Evolutionary conservation across 768 basidiomycete species (phyloP).

Genomic region (Coprinopsis cinerea): DNA sequence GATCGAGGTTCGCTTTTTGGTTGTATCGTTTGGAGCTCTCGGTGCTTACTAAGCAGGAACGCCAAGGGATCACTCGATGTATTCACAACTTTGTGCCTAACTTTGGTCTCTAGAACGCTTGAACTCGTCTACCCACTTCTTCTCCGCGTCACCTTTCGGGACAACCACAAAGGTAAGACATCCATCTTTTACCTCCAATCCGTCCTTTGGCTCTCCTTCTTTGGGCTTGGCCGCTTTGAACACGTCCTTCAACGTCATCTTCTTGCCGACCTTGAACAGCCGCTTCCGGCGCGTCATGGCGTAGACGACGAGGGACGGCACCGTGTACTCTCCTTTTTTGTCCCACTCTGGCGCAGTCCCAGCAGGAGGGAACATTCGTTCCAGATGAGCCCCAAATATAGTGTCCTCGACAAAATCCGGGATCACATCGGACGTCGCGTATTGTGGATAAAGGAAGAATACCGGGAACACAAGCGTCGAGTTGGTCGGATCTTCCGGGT

Average conservation of each 20-base stretch:
- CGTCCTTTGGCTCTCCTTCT: conserved; percentile 59
- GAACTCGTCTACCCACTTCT: conserved; percentile 84
- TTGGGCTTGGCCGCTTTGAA: conserved; percentile 56
- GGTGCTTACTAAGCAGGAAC: no score
- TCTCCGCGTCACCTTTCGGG: conserved; percentile 70
- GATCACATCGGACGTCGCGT: conserved; percentile 85
- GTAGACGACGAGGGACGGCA: conserved; percentile 68
- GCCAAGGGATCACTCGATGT: no score
- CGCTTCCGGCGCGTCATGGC: conserved; percentile 72
- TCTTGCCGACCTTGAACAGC: conserved; percentile 86
- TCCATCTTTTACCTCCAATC: conserved; percentile 78
- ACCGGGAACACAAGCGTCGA: conserved; percentile 70
- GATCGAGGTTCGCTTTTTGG: no score
- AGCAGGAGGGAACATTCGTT: conserved; percentile 76
- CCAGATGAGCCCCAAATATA: conserved; percentile 72
- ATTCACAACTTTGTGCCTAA: background rate
- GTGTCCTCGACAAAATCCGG: conserved; percentile 81
- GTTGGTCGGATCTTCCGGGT: conserved; percentile 54
- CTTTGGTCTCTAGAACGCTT: conserved; percentile 47
- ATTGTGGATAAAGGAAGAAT: conserved; percentile 90
- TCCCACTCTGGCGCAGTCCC: conserved; percentile 75
- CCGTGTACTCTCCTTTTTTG: conserved; percentile 54
- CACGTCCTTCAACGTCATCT: conserved; percentile 79
- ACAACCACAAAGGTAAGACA: conserved; percentile 76
- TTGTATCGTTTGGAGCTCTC: no score